These are phyloP conservation scores for Xylaria sp. DNA, from an alignment of 2,329 filamentous ascomycete species.

Conservation along the genomic window DNA sequence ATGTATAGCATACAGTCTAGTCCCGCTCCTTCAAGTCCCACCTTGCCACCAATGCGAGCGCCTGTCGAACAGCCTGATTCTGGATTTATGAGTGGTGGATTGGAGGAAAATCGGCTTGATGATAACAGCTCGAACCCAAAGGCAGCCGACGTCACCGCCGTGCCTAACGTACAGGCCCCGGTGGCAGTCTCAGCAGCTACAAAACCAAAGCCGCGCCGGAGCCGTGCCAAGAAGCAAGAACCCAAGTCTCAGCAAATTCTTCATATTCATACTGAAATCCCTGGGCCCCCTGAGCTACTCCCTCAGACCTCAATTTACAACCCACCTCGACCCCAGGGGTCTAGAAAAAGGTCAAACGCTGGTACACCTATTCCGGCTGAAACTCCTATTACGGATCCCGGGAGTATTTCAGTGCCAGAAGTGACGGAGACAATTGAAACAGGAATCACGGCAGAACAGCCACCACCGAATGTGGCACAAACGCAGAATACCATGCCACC, in stretches of 20 bases:
- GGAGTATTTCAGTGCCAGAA: constrained; percentile 6
- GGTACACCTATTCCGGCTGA: constrained; percentile 36
- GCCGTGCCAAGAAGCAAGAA: constrained; percentile 49
- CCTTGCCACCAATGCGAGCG: constrained; percentile 71
- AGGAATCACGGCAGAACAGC: constrained; percentile 32
- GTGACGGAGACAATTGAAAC: constrained; percentile 15
- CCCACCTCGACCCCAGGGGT: constrained; percentile 45
- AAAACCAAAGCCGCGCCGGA: constrained; percentile 50
- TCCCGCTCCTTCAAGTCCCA: constrained; percentile 82
- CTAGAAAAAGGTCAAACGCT: constrained; percentile 34
- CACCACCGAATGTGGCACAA: constrained; percentile 28
- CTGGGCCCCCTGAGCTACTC: constrained; percentile 57
- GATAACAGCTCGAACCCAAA: constrained; percentile 66
- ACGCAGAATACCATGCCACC: constrained; percentile 27
- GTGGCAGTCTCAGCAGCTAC: constrained; percentile 41
- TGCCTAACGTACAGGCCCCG: constrained; percentile 40
- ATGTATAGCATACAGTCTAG: constrained; percentile 64
- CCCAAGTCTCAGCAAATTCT: constrained; percentile 46
- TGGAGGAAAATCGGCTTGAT: constrained; percentile 69
- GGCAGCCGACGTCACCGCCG: constrained; percentile 47
- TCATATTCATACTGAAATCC: constrained; percentile 56
- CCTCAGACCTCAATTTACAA: constrained; percentile 58
- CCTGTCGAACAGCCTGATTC: constrained; percentile 76
- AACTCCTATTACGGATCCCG: constrained; percentile 16
- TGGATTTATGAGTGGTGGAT: constrained; percentile 84